These are phyloP conservation scores for Apiospora saccharicola DNA, from an alignment of 2,329 filamentous ascomycete species.

Conservation along the genomic window DNA sequence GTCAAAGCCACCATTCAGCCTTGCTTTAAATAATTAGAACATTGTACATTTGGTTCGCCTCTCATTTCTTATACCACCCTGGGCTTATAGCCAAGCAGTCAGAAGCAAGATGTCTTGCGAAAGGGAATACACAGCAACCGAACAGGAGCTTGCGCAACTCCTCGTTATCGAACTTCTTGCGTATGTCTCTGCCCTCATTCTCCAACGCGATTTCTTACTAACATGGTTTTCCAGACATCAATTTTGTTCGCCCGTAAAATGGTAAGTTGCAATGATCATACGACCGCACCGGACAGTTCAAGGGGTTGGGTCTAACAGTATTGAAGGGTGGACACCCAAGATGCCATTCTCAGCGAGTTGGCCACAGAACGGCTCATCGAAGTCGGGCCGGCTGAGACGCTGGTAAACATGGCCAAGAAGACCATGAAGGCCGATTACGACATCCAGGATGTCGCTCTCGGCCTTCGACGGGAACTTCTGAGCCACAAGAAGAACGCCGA, in stretches of 20 bases:
- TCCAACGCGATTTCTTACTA: neutral
- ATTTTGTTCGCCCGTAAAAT: constrained; percentile 29
- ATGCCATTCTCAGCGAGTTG: constrained; percentile 39
- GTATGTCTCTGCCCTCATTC: constrained; percentile 30
- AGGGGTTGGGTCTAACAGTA: constrained; percentile 8
- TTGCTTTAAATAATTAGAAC: too few species aligned
- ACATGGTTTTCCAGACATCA: constrained; percentile 23
- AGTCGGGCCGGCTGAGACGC: constrained; percentile 46
- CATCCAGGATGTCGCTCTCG: constrained; percentile 33
- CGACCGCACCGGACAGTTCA: neutral
- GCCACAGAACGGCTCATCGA: constrained; percentile 45
- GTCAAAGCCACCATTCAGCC: too few species aligned
- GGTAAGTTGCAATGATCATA: constrained; percentile 8
- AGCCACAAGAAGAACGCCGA: constrained; percentile 32
- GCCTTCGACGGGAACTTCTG: constrained; percentile 37
- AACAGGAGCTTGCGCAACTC: constrained; percentile 28
- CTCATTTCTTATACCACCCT: neutral
- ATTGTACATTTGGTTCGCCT: neutral
- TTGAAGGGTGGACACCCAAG: constrained; percentile 48
- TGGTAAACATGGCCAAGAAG: constrained; percentile 47
- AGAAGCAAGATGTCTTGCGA: constrained; percentile 2
- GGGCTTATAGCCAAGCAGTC: neutral
- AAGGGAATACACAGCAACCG: constrained; percentile 24
- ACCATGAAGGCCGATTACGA: constrained; percentile 39
- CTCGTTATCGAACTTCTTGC: constrained; percentile 40